Evolutionary conservation across 2,329 filamentous ascomycete species (phyloP).

Genomic region (Fusarium scirpi): DNA sequence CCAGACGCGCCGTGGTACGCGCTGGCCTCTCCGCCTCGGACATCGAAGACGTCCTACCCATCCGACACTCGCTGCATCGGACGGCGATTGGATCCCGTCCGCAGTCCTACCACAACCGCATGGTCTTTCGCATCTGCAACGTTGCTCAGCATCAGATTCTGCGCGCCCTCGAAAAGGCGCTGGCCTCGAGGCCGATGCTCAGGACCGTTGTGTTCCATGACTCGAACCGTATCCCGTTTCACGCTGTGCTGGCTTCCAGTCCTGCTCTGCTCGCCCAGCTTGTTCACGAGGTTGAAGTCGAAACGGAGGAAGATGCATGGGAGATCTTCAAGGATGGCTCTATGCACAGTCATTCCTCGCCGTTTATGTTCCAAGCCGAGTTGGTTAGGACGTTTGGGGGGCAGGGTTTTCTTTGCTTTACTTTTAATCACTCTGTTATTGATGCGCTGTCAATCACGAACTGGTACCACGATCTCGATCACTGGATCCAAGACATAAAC

Average conservation of each 20-base stretch:
- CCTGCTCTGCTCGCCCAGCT: slow-evolving; percentile 44
- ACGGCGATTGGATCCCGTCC: slow-evolving; percentile 50
- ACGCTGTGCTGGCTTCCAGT: slow-evolving; percentile 44
- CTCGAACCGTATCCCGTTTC: slow-evolving; percentile 39
- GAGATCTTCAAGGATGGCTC: slow-evolving; percentile 39
- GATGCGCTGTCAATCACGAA: slow-evolving; percentile 52
- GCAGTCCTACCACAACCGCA: slow-evolving; percentile 52
- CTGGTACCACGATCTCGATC: slow-evolving; percentile 52
- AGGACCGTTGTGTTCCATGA: slow-evolving; percentile 46
- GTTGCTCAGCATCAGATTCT: slow-evolving; percentile 41
- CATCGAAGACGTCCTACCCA: slow-evolving; percentile 49
- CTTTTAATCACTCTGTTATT: slow-evolving; percentile 53
- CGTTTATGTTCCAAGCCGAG: slow-evolving; percentile 50
- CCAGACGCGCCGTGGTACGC: slow-evolving; percentile 17
- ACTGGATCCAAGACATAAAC: slow-evolving; percentile 43
- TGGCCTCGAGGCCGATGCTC: slow-evolving; percentile 48
- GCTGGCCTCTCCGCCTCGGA: slow-evolving; percentile 38
- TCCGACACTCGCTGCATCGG: slow-evolving; percentile 49
- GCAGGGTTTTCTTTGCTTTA: slow-evolving; percentile 45
- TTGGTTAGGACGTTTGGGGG: slow-evolving; percentile 41
- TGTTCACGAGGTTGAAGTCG: slow-evolving; percentile 42
- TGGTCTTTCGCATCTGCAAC: slow-evolving; percentile 48
- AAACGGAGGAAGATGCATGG: slow-evolving; percentile 40
- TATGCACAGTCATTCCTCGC: slow-evolving; percentile 28
- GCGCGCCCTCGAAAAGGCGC: slow-evolving; percentile 45